Base-by-base conservation (phyloP, 306 rosid genomes). In the Cucurbita maxima region DNA sequence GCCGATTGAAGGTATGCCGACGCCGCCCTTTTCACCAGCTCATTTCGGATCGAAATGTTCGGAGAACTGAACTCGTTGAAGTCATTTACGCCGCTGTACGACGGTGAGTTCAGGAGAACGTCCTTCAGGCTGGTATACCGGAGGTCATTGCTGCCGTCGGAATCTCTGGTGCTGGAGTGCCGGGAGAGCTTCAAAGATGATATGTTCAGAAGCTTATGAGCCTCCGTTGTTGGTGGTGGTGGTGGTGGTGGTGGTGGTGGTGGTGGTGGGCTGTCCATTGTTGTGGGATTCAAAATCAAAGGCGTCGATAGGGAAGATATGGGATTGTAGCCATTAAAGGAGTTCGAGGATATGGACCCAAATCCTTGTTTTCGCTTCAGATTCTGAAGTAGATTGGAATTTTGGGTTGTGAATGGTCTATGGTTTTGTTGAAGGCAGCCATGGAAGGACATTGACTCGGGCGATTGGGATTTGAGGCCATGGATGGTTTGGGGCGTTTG, bases 111-210 rank as follows among this genome's bases (percentile, higher is more conserved):
- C 45, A 71, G 71, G 0, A 90, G 80, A 43, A 91, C 73, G 74
- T 91, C 97, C 78, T 85, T 87, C 79, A 91, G 69, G 82, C 97
- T 89, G 10, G 86, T 89, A 80, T 91, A 91, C 2, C 80, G 82
- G 18, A 58, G 55, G 45, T 81, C 84, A n/a, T 82, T 67, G 0
- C 61, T 73, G 40, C 14, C n/a, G 13, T 81, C 87, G 3, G 58
- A 51, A 10, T 80, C 70, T 22, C 73, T 3, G 53, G 10, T 73
- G 58, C 78, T 52, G 16, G 84, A 73, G 13, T 76, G 73, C 62
- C 75, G 67, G 22, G 64, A 58, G 15, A 78, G 58, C 25, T 80
- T 85, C 5, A 72, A 10, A 9, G 87, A 59, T 14, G 77, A 82
- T 34, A 53, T 0, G 67, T 52, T 77, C 6, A 16, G 64, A 38